Percentiles rank a stretch among this genome's conserved stretches.
phyloP scores from a whole-genome alignment of 2,329 filamentous ascomycete species.

The Talaromyces atroroseus region DNA sequence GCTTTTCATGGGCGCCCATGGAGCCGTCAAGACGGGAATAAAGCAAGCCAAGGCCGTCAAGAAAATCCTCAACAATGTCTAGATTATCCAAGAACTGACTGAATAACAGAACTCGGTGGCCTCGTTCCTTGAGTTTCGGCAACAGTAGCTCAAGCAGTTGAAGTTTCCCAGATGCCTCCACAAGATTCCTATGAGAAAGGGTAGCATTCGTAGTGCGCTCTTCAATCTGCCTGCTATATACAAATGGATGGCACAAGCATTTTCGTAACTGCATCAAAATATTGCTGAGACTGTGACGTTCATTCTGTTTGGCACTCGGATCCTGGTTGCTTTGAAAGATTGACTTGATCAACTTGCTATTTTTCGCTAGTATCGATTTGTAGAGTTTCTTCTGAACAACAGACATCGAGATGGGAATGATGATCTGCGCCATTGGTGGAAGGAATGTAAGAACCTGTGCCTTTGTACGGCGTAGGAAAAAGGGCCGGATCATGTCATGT shows the following conservation, averaged over 20 bases:
- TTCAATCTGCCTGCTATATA: conserved; percentile 87
- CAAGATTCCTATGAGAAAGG: conserved; percentile 69
- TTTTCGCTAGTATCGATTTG: conserved; percentile 87
- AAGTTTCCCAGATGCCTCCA: conserved; percentile 88
- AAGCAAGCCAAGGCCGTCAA: conserved; percentile 65
- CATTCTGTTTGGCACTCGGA: conserved; percentile 55
- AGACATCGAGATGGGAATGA: conserved; percentile 93
- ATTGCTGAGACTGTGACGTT: conserved; percentile 81
- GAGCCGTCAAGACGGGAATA: conserved; percentile 83
- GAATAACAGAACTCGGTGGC: conserved; percentile 89
- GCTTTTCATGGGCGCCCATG: conserved; percentile 76
- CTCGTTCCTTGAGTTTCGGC: conserved; percentile 75
- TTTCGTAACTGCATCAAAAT: conserved; percentile 94
- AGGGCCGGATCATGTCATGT: conserved; percentile 74
- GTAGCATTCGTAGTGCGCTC: conserved; percentile 61
- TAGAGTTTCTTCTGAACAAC: conserved; percentile 89
- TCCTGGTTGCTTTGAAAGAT: conserved; percentile 66
- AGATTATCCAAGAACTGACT: conserved; percentile 89
- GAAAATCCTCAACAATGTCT: conserved; percentile 86
- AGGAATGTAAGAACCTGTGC: conserved; percentile 84
- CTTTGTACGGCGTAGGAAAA: conserved; percentile 74
- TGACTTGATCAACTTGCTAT: conserved; percentile 78
- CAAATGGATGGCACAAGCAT: conserved; percentile 90
- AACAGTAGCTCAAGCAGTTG: conserved; percentile 78
- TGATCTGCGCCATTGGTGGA: conserved; percentile 89